Evolutionary conservation across 768 basidiomycete genomes (phyloP).

Genomic region (Mycena rebaudengoi): DNA sequence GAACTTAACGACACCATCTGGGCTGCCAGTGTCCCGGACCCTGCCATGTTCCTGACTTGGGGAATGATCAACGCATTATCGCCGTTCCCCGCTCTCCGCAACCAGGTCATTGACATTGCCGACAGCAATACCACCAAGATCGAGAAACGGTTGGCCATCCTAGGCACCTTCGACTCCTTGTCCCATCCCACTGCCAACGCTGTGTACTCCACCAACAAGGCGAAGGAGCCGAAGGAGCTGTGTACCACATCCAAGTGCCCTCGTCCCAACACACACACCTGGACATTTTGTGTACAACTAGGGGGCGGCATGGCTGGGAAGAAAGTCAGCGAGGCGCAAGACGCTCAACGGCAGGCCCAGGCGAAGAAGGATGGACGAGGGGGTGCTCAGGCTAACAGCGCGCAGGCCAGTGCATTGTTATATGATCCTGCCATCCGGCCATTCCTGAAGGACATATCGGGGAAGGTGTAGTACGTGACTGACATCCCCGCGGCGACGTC

Average conservation of each 20-base stretch:
- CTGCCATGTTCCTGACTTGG: neutral
- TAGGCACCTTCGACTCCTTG: too few species aligned
- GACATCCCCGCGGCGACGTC: neutral
- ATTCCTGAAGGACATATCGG: neutral
- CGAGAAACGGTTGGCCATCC: too few species aligned
- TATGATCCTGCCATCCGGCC: neutral
- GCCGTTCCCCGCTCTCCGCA: too few species aligned
- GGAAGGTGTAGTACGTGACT: neutral
- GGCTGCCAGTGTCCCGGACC: neutral
- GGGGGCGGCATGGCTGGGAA: slow-evolving; percentile 20
- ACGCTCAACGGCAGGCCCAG: neutral
- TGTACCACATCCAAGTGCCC: neutral
- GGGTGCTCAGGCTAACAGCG: neutral
- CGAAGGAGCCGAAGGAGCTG: neutral
- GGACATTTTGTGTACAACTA: neutral
- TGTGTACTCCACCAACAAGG: neutral
- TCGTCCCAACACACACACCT: neutral
- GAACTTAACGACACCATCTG: neutral
- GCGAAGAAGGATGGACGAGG: neutral
- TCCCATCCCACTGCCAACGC: neutral
- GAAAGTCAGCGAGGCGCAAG: slow-evolving; percentile 4
- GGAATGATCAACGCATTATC: neutral
- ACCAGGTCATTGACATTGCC: too few species aligned
- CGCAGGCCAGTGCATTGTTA: neutral
- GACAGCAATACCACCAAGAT: too few species aligned